A percentile compares a stretch with the other conserved stretches of the same genome.
These are phyloP conservation scores for Scutellaria galericulata DNA, from an alignment of 257 asterid genomes.

Conservation along the genomic window DNA sequence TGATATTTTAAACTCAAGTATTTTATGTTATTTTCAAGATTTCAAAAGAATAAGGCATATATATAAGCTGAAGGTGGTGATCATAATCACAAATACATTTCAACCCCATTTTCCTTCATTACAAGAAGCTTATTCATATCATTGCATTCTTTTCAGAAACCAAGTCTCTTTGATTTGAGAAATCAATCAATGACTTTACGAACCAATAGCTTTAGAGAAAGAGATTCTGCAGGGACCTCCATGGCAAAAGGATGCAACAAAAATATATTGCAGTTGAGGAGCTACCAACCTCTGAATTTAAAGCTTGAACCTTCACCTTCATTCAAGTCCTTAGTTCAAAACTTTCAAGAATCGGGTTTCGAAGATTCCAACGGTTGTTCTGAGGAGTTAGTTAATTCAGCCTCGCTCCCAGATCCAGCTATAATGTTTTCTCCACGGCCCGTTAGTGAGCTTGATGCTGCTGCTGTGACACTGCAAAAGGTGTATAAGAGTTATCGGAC, in stretches of 20 bases:
- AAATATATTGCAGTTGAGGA: slow-evolving; percentile 49
- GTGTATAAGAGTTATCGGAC: slow-evolving; percentile 93
- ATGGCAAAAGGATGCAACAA: slow-evolving; percentile 40
- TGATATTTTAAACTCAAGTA: not conserved
- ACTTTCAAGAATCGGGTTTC: slow-evolving; percentile 33
- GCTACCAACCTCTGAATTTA: slow-evolving; percentile 55
- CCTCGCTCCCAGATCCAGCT: slow-evolving; percentile 65
- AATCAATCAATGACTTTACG: slow-evolving; percentile 50
- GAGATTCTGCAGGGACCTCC: slow-evolving; percentile 39
- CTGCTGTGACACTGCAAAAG: slow-evolving; percentile 89
- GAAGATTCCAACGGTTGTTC: not conserved
- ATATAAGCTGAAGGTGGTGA: slow-evolving; percentile 26
- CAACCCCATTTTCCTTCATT: not conserved
- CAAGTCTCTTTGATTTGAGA: not conserved
- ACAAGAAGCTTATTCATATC: not conserved
- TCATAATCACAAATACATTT: slow-evolving; percentile 20
- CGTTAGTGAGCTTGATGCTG: slow-evolving; percentile 84
- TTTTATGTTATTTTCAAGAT: slow-evolving; percentile 13
- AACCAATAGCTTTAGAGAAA: slow-evolving; percentile 41
- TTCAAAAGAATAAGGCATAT: not conserved
- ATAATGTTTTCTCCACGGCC: slow-evolving; percentile 69
- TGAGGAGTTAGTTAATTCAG: not conserved
- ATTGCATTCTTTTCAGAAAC: not conserved
- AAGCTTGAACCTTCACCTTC: slow-evolving; percentile 59
- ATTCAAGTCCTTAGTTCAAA: slow-evolving; percentile 63